phyloP scores from a whole-genome alignment of 163 green algal genomes.

The Prototheca stagnorum region DNA sequence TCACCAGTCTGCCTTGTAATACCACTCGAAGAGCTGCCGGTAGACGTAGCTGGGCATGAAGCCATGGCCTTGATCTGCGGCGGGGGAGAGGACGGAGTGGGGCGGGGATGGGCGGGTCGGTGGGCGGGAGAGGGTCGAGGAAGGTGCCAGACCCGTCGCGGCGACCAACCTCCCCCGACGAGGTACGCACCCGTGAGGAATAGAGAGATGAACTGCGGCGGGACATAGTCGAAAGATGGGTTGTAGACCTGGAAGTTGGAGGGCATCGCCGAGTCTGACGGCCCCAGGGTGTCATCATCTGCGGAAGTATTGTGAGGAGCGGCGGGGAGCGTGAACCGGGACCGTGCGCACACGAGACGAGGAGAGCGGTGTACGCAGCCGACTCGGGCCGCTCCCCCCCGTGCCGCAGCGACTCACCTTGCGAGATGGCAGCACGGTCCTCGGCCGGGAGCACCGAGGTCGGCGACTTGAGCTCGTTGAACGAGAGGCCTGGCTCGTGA shows the following conservation, averaged over 20 bases:
- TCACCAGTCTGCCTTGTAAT: constrained; percentile 18
- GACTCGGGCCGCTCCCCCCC: too few relatives aligned
- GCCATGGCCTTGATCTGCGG: constrained; percentile 57
- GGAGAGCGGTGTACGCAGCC: too few relatives aligned
- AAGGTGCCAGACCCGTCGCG: background rate
- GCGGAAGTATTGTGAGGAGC: too few relatives aligned
- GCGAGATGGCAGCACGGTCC: too few relatives aligned
- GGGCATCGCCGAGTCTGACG: too few relatives aligned
- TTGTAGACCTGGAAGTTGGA: constrained; percentile 69
- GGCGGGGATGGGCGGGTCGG: too few relatives aligned
- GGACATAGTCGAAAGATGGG: constrained; percentile 84
- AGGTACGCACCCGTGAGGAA: constrained; percentile 60
- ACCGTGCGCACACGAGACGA: too few relatives aligned
- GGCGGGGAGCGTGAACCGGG: too few relatives aligned
- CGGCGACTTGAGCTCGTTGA: constrained; percentile 60
- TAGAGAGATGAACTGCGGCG: constrained; percentile 75
- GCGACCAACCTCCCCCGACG: background rate
- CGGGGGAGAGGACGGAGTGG: too few relatives aligned
- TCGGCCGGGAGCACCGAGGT: constrained; percentile 14
- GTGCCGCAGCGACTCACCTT: too few relatives aligned
- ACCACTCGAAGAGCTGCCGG: constrained; percentile 78
- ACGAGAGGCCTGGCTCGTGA: constrained; percentile 65
- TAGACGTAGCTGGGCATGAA: constrained; percentile 93
- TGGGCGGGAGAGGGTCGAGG: too few relatives aligned
- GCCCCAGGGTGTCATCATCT: too few relatives aligned